These are phyloP conservation scores for Colletotrichum endophyticum DNA, from an alignment of 2,329 filamentous ascomycete species.

Conservation along the genomic window DNA sequence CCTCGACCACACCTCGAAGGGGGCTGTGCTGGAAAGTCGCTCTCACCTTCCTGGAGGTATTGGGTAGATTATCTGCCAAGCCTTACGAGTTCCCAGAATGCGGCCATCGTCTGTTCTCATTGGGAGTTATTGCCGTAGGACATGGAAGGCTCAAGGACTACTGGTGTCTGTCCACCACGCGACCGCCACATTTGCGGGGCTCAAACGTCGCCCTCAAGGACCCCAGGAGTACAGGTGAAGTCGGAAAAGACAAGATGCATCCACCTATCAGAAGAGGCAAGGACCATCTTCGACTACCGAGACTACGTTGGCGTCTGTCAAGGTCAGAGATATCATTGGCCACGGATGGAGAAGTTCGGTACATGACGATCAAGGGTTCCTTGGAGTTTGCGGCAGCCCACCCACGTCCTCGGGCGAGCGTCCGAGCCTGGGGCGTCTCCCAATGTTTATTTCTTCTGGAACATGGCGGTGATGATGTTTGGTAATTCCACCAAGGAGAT, in stretches of 20 bases:
- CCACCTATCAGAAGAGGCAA: not conserved
- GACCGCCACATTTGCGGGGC: not conserved
- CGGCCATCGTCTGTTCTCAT: not conserved
- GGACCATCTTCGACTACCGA: not conserved
- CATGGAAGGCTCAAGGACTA: not conserved
- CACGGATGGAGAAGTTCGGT: not conserved
- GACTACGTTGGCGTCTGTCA: not conserved
- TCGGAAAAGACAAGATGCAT: not conserved
- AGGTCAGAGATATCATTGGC: not conserved
- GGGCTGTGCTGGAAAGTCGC: not conserved
- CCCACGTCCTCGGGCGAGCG: not conserved
- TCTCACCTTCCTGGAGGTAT: not conserved
- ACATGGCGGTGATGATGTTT: not conserved
- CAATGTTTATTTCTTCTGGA: not conserved
- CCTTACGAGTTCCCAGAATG: not conserved
- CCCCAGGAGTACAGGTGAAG: not conserved
- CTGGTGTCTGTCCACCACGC: not conserved
- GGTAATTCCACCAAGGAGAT: conserved; percentile 21
- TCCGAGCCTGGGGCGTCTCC: not conserved
- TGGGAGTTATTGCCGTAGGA: not conserved
- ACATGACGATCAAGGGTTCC: not conserved
- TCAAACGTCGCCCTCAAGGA: not conserved
- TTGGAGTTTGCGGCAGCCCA: not conserved
- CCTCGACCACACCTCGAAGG: not conserved
- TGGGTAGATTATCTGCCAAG: conserved; percentile 14